Evolutionary conservation across 148 eudicot genomes (phyloP), one percentile per base, ranked within the genome.

Genomic region (Spergularia marina): DNA sequence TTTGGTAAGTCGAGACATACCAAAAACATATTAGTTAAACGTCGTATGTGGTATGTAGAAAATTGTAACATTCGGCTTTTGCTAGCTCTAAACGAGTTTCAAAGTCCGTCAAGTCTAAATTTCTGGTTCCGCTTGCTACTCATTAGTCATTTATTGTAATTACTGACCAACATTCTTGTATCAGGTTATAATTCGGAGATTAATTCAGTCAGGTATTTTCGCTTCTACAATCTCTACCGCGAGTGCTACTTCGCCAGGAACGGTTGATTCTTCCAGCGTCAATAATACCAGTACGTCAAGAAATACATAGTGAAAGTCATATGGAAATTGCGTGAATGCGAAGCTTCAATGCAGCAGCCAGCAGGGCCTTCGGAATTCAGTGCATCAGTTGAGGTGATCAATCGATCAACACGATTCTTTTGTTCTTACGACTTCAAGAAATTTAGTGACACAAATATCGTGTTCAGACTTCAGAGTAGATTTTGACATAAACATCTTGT

Each of bases 161-260:
- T 23, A 23, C 25, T 23, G 25, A 23, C 25, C 25, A 52, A 54
- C 67, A 34, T 65, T 65, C 49, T 65, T 57, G 34, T 61, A 49
- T 69, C 81, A 88, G 91, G 84, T 84, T 52, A 89, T 89, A 55
- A 86, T 89, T 39, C 85, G 86, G 76, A 87, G 83, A 25, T 83
- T 89, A 79, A 87, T 78, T 65, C 85, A 87, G 80, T 84, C 92
- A 0, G 92, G 90, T 12, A 68, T 84, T 55, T 87, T 89, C 65
- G 76, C 77, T 74, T 77, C 86, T 57, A 76, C 82, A 52, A 84
- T 85, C 47, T 70, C 81, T 39, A 81, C 90, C 44, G 85, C 84
- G 44, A 65, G 79, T 39, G 58, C 47, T 6, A 54, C 65, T 77
- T 76, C 85, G 7, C 47, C 72, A 17, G 20, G 25, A 14, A 70